Percentiles rank a stretch among this genome's conserved stretches.
phyloP scores from a whole-genome alignment of 495 filamentous ascomycete species.

The Xylaria curta region DNA sequence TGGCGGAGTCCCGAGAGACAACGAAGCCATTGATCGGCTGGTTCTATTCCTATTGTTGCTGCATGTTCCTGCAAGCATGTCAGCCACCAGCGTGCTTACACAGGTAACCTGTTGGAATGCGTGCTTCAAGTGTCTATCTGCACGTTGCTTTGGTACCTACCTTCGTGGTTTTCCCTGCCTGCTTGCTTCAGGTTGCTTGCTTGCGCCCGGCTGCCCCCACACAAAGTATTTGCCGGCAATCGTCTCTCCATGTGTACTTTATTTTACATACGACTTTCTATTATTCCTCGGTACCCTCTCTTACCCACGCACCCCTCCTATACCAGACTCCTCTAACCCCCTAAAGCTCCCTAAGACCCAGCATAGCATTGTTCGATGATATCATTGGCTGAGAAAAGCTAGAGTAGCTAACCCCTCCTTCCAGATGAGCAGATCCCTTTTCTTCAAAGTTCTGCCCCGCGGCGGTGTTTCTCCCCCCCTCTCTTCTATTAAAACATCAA shows the following conservation, averaged over 20 bases:
- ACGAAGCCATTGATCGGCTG: background rate
- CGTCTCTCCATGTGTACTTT: conserved; percentile 14
- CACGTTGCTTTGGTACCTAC: conserved; percentile 8
- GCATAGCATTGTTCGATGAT: conserved; percentile 27
- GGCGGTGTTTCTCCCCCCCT: conserved; percentile 29
- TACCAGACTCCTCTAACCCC: conserved; percentile 18
- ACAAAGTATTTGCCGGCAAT: conserved; percentile 22
- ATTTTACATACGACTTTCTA: background rate
- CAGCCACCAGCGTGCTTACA: conserved; percentile 2
- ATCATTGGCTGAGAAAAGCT: conserved; percentile 28
- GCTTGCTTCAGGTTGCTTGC: conserved; percentile 10
- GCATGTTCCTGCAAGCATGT: conserved; percentile 18
- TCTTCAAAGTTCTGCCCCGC: conserved; percentile 31
- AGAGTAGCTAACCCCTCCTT: conserved; percentile 31
- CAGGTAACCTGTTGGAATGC: conserved; percentile 9
- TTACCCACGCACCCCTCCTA: conserved; percentile 22
- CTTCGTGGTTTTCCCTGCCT: background rate
- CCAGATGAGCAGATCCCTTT: conserved; percentile 30
- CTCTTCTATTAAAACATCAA: conserved; percentile 25
- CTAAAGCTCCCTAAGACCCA: conserved; percentile 24
- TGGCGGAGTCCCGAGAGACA: conserved; percentile 1
- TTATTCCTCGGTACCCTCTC: conserved; percentile 7
- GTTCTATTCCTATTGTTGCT: conserved; percentile 15
- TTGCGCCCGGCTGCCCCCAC: conserved; percentile 14
- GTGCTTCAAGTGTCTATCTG: background rate